These are phyloP conservation scores for Tranzscheliella williamsii DNA, from an alignment of 1,284 basidiomycete genomes.

Conservation along the genomic window DNA sequence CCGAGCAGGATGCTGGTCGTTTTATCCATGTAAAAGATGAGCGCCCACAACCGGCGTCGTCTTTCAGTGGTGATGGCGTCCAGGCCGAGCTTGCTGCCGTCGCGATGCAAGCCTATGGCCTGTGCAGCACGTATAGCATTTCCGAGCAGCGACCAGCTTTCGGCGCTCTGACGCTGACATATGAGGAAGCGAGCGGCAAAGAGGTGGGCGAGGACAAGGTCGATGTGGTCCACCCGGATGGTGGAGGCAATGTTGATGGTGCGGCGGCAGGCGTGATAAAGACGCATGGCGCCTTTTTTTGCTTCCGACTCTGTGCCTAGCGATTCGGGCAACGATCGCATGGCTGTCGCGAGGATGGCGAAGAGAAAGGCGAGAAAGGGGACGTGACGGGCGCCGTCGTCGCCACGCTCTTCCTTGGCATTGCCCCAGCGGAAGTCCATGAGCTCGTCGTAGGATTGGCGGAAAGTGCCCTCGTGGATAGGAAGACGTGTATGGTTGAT, in stretches of 20 bases:
- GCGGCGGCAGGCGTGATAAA: constrained; percentile 69
- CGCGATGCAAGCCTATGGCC: constrained; percentile 87
- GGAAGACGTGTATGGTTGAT: constrained; percentile 96
- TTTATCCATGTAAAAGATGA: constrained; percentile 88
- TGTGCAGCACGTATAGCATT: constrained; percentile 90
- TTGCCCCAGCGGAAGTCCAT: constrained; percentile 64
- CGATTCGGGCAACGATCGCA: constrained; percentile 79
- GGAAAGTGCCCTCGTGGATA: constrained; percentile 82
- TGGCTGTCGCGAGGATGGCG: constrained; percentile 87
- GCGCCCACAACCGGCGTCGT: constrained; percentile 87
- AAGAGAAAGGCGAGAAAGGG: constrained; percentile 88
- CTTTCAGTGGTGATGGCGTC: constrained; percentile 81
- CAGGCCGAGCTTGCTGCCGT: constrained; percentile 70
- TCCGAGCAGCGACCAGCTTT: constrained; percentile 93
- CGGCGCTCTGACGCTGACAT: constrained; percentile 82
- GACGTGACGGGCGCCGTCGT: constrained; percentile 72
- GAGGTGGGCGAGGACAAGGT: constrained; percentile 52
- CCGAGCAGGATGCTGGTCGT: constrained; percentile 83
- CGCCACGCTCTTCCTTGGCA: constrained; percentile 39
- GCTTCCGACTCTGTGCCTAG: constrained; percentile 45
- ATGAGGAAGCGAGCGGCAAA: constrained; percentile 81
- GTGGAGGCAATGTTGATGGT: constrained; percentile 47
- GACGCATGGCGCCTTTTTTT: constrained; percentile 41
- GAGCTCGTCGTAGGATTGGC: constrained; percentile 77
- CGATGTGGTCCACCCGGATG: constrained; percentile 57